Percentiles rank a stretch among this genome's conserved stretches.
Evolutionary conservation across 345 rosid genomes (phyloP).

Genomic region (Rhodomyrtus tomentosa): DNA sequence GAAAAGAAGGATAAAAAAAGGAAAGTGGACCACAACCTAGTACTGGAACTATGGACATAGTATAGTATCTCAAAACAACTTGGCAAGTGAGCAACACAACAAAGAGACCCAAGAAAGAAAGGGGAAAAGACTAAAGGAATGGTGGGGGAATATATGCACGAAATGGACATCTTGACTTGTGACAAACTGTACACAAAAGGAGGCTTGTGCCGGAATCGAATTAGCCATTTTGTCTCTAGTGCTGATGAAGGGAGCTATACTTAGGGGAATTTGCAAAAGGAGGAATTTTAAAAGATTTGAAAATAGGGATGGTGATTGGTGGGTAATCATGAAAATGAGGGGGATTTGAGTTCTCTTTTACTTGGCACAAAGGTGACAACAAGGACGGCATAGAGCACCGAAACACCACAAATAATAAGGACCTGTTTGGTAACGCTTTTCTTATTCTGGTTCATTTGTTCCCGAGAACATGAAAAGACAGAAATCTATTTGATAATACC

Average conservation of each 20-base stretch:
- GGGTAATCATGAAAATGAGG: background rate
- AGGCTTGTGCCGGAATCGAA: background rate
- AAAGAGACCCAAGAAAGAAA: background rate
- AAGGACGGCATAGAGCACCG: background rate
- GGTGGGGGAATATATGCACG: constrained; percentile 4
- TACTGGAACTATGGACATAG: background rate
- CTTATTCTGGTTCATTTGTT: too few relatives aligned
- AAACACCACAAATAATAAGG: background rate
- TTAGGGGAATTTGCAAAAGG: background rate
- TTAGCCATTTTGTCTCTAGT: background rate
- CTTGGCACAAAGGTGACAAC: background rate
- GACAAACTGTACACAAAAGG: background rate
- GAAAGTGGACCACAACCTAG: background rate
- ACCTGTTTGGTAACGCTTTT: too few relatives aligned
- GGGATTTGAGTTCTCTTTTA: background rate
- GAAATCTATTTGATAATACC: too few relatives aligned
- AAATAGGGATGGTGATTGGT: background rate
- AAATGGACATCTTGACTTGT: constrained; percentile 1
- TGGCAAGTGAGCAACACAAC: background rate
- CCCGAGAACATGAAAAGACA: too few relatives aligned
- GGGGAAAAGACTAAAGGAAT: background rate
- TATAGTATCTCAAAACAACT: background rate
- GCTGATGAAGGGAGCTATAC: background rate
- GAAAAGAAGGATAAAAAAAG: background rate
- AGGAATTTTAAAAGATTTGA: background rate